Base-by-base conservation (phyloP, 2,329 filamentous ascomycete species). In the Aspergillus candidus region DNA sequence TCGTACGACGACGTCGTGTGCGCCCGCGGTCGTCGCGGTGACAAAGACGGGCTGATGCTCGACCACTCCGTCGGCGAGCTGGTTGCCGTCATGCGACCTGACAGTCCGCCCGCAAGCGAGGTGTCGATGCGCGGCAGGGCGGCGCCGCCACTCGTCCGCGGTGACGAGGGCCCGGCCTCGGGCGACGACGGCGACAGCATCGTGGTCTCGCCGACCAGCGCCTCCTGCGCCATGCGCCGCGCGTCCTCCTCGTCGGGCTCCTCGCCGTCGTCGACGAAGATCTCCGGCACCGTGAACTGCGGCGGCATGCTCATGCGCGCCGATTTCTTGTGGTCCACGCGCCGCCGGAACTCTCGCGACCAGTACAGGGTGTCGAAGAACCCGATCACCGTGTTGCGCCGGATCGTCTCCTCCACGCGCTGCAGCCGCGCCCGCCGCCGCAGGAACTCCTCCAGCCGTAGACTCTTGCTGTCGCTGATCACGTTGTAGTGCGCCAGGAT, bases 401-500 rank as follows among this genome's bases (percentile, higher is more conserved):
- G 85, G 35, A 97, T 88, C 54, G 93, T 88, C 67, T 98, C 91
- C 57, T 98, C 88, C 1, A 98, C 91, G 49, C 91, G 84, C 64
- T 97, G 91, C 38, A 98, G 75, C 41, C 91, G 82, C 29, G 90
- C 88, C 49, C 91, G 83, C 32, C 94, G 88, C 46, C 91, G 84
- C 44, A 98, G 70, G 65, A 95, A 98, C 62, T 98, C 93, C 59
- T 98, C 93, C 2, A 98, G 78, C 49, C 88, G 84, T 60, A 98
- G 72, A 67, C 89, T 95, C 75, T 96, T 96, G 72, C 85, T 96
- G 67, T 98, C 93, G 55, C 84, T 95, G 64, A 98, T 98, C 60
- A 98, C 89, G 60, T 97, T 98, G 75, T 98, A 94, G 67, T 98
- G 93, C 30, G 94, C 91, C 45, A 98, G 75, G 48, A 94, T 94